Conservation (phyloP, 2,329 filamentous ascomycete species). For the Cytospora schulzeri region DNA sequence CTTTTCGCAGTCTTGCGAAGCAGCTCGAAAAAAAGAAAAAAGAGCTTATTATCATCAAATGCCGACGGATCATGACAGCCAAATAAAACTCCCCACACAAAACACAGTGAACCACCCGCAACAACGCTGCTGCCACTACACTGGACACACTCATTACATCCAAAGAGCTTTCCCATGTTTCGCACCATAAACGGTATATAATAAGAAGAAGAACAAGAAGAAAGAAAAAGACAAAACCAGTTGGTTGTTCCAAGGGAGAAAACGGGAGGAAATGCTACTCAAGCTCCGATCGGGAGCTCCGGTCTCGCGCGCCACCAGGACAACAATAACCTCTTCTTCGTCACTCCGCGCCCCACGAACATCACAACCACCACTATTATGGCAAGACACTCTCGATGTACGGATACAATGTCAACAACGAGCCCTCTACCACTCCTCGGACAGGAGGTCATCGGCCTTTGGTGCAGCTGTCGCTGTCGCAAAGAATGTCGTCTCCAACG, state of each 20-base stretch:
- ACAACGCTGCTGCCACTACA: constrained; percentile 1
- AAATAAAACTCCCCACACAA: constrained; percentile 10
- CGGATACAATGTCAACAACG: constrained; percentile 38
- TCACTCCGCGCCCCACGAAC: constrained; percentile 42
- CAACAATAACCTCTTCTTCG: constrained; percentile 36
- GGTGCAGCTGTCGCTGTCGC: constrained; percentile 73
- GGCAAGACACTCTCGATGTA: constrained; percentile 36
- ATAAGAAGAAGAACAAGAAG: constrained; percentile 31
- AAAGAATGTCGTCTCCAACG: constrained; percentile 71
- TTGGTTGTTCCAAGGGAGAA: constrained; percentile 36
- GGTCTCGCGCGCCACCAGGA: constrained; percentile 48
- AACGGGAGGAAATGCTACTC: constrained; percentile 43
- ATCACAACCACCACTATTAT: constrained; percentile 43
- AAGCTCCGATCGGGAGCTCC: constrained; percentile 57
- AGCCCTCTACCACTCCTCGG: constrained; percentile 48
- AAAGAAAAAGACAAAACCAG: too few relatives aligned
- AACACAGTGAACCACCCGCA: too few relatives aligned
- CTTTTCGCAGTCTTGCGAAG: constrained; percentile 1
- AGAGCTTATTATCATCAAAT: constrained; percentile 20
- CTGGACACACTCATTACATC: constrained; percentile 7
- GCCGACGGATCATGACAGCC: not conserved
- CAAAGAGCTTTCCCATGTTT: constrained; percentile 22
- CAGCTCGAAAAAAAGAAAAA: constrained; percentile 23
- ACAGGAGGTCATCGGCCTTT: constrained; percentile 64
- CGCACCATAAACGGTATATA: constrained; percentile 16